phyloP scores from a whole-genome alignment of 305 asterid genomes.

The Fraxinus angustifolia region DNA sequence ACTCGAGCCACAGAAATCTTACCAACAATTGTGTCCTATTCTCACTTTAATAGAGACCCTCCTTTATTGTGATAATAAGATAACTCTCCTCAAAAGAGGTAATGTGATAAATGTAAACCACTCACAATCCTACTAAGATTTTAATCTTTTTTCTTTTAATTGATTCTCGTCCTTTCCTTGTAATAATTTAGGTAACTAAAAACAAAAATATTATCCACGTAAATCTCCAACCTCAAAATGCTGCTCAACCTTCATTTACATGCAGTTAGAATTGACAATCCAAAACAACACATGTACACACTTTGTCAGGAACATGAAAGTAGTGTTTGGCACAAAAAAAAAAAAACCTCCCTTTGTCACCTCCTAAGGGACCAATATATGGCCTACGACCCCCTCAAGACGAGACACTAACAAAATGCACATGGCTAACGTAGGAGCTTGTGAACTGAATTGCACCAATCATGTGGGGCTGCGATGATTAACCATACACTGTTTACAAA shows the following conservation, averaged over 20 bases:
- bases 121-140: background rate
- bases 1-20: background rate
- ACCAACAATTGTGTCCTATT: background rate
- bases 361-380: slow-evolving; percentile 27
- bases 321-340: background rate
- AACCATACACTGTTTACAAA: background rate
- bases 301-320: background rate
- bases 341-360: slow-evolving; percentile 10
- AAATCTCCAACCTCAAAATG: background rate
- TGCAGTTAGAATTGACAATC: background rate
- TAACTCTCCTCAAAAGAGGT: background rate
- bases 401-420: slow-evolving; percentile 30
- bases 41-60: background rate
- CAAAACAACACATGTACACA: background rate
- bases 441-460: slow-evolving; percentile 9
- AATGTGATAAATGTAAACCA: background rate
- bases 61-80: background rate
- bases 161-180: background rate
- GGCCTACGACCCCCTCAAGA: slow-evolving; percentile 25
- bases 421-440: slow-evolving; percentile 45
- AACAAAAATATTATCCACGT: background rate
- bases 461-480: slow-evolving; percentile 27
- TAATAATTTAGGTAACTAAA: background rate
- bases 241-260: background rate
- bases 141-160: background rate